Percentiles rank a stretch among this genome's conserved stretches.
Conservation (phyloP, 2,329 filamentous ascomycete genomes). For the Colletotrichum shisoi region DNA sequence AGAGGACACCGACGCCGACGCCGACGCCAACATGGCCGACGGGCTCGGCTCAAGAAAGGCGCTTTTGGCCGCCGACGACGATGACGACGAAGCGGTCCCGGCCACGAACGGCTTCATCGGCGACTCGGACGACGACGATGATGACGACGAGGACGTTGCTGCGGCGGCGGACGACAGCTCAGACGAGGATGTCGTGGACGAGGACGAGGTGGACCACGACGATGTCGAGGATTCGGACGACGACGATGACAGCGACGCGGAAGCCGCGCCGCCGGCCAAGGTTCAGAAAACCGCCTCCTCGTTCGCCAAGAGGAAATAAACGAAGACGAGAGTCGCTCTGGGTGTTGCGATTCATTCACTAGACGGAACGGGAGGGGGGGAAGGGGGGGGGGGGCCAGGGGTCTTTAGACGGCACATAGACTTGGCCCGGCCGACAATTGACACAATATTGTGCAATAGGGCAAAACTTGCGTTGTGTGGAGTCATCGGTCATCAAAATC, state of each 20-base stretch:
- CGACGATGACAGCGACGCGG: slow-evolving; percentile 62
- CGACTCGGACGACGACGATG: slow-evolving; percentile 67
- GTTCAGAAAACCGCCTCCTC: slow-evolving; percentile 52
- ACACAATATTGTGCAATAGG: slow-evolving; percentile 38
- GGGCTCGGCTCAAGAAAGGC: slow-evolving; percentile 48
- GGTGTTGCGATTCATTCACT: slow-evolving; percentile 6
- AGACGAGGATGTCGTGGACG: slow-evolving; percentile 60
- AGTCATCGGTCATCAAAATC: slow-evolving; percentile 32
- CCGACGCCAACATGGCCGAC: slow-evolving; percentile 45
- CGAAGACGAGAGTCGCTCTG: background rate
- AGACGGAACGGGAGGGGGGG: background rate
- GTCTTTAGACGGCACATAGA: slow-evolving; percentile 36
- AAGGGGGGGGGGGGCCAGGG: background rate
- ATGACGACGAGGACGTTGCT: slow-evolving; percentile 52
- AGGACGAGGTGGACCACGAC: slow-evolving; percentile 67
- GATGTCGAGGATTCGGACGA: slow-evolving; percentile 66
- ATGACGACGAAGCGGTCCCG: slow-evolving; percentile 62
- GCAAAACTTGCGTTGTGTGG: slow-evolving; percentile 27
- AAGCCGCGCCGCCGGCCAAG: slow-evolving; percentile 58
- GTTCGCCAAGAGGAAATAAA: slow-evolving; percentile 51
- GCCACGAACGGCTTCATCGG: slow-evolving; percentile 63
- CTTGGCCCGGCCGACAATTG: slow-evolving; percentile 38
- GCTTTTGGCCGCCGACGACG: slow-evolving; percentile 59
- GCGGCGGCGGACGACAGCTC: slow-evolving; percentile 57
- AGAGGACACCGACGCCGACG: slow-evolving; percentile 57